A percentile compares a stretch with the other conserved stretches of the same genome.
Conservation (phyloP, 1,284 basidiomycete species). For the Apiotrichum domesticum region DNA sequence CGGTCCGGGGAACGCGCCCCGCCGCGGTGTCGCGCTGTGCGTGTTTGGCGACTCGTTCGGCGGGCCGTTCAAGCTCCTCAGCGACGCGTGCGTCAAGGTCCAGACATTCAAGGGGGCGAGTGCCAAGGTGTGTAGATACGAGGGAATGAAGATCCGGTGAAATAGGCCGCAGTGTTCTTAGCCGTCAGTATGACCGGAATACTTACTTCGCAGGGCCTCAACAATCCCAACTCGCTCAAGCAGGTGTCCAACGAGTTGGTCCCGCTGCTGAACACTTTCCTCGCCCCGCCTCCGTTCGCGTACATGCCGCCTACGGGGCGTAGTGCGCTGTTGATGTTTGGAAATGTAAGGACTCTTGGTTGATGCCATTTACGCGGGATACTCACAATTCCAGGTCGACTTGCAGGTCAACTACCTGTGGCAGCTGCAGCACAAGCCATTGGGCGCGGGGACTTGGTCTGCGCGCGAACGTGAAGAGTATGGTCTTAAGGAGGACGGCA, state of each 20-base stretch:
- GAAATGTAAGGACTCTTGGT: constrained; percentile 29
- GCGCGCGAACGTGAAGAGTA: constrained; percentile 1
- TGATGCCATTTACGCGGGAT: not conserved
- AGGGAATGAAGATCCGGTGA: no score
- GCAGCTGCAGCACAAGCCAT: constrained; percentile 38
- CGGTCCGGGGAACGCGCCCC: not conserved
- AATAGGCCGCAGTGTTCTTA: no score
- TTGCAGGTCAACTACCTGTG: constrained; percentile 45
- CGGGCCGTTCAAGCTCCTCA: constrained; percentile 38
- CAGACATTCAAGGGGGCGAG: constrained; percentile 41
- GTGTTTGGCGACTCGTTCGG: constrained; percentile 43
- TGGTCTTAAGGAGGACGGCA: not conserved
- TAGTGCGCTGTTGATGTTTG: constrained; percentile 38
- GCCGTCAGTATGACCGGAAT: no score
- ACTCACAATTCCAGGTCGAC: constrained; percentile 31
- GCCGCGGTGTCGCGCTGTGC: constrained; percentile 18
- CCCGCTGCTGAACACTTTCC: constrained; percentile 28
- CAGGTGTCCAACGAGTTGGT: constrained; percentile 36
- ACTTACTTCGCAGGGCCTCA: constrained; percentile 29
- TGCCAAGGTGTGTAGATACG: constrained; percentile 31
- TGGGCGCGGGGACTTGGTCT: constrained; percentile 24
- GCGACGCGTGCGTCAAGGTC: constrained; percentile 23
- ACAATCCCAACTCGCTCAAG: constrained; percentile 43
- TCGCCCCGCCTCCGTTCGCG: constrained; percentile 36
- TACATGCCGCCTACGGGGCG: constrained; percentile 29